Base-by-base conservation (phyloP, 495 filamentous ascomycete genomes). In the Xylaria telfairii region DNA sequence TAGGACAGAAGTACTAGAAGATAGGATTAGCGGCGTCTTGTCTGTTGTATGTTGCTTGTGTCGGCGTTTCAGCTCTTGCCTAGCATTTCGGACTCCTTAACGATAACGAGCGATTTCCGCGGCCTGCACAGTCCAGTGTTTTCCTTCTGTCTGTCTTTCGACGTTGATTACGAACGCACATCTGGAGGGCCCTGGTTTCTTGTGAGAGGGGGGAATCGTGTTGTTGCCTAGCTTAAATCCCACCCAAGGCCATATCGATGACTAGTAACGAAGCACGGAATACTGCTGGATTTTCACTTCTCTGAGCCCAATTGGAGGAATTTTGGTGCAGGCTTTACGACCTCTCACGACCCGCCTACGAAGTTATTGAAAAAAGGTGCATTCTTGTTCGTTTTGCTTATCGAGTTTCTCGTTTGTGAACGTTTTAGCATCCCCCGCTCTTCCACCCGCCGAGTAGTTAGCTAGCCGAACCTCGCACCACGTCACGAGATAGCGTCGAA, bases 381-480 rank as follows among this genome's bases (percentile, higher is more conserved):
- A 65, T 46, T 41, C 37, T 57, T 12, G 34, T 57, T 61, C 49
- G 24, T 51, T 26, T 37, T 39, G 32, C 65, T 51, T 51, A 61
- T 44, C 44, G 47, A 51, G 41, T 53, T 66, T 70, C 63, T 72
- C 77, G 75, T 59, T 37, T 59, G 56, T 59, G 56, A 37, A 59
- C 56, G 17, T 37, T 37, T n/a, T 28, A 30, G 51, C 30, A 53
- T 8, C 30, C 30, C 54, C 32, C 17, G 32, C 56, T 59, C 56
- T 74, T 81, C 76, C 51, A 51, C 51, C 12, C 51, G 26, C 26
- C 51, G 77, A 79, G 83, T 76, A 79, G 73, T 78, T 21, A 59
- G 54, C 30, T 59, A n/a, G 13, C 21, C 54, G n/a, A 17, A 28
- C 54, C n/a, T 12, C 54, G 54, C n/a, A 34, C 32, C 30, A 59